Base-by-base conservation (phyloP, 225 moss, liverwort and hornwort genomes). In the Thuidium tamariscinum region DNA sequence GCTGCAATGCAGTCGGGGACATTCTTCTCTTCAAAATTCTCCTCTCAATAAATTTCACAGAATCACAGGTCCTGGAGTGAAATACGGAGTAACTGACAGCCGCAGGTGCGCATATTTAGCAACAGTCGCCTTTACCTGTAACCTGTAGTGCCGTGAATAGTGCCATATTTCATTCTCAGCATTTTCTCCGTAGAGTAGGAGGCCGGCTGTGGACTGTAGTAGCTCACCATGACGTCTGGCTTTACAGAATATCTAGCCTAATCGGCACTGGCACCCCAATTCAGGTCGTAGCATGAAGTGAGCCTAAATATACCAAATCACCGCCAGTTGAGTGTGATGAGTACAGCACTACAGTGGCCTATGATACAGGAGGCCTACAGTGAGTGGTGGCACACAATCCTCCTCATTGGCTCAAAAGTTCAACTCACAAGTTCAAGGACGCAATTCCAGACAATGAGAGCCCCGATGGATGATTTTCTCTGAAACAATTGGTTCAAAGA, bases 301-400 rank as follows among this genome's bases (percentile, higher is more conserved):
- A 65, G 82, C 64, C 88, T 88, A 88, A 64, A 88, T 88, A 85
- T 88, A 88, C 82, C 78, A 39, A 82, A 88, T 82, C 90, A 90
- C 90, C 85, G 90, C 90, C 88, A 88, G 84, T 87, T 74, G 85
- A 82, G 77, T 68, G 84, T 49, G 37, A 78, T 57, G 59, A 59
- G 82, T 83, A 88, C 88, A 82, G 59, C 65, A 61, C 15, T 82
- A 67, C 64, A 69, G 77, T 42, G 18, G 56, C 84, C 64, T 77
- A 65, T 15, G 7, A 55, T 69, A 30, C 30, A 59, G 16, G 14
- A 42, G 34, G 49, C 26, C 77, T 26, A 44, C 22, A 32, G 21
- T 54, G 39, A 77, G 63, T 41, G 54, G 63, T 29, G 74, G 27
- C 62, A 62, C 36, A 46, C 13, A 61, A 62, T 51, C 15, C 37